Evolutionary conservation across 2,329 filamentous ascomycete genomes (phyloP).

Genomic region (Colletotrichum salicis): DNA sequence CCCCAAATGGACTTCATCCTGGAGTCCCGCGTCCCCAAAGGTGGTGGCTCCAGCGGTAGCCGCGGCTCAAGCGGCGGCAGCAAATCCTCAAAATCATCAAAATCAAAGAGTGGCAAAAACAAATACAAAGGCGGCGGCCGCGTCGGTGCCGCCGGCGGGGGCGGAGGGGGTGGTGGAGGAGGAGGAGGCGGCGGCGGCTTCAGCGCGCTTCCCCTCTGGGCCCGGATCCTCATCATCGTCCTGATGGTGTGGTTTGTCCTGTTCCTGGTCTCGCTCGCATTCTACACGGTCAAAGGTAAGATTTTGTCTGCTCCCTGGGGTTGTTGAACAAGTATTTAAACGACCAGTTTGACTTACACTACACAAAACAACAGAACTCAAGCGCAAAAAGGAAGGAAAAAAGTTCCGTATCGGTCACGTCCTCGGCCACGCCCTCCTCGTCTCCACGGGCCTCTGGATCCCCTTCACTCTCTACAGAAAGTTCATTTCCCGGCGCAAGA

Average conservation of each 20-base stretch:
- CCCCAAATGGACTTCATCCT: constrained; percentile 26
- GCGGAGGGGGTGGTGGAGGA: not conserved
- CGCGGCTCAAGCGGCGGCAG: not conserved
- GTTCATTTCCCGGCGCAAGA: constrained; percentile 24
- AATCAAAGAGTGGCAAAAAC: constrained; percentile 16
- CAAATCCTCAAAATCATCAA: constrained; percentile 4
- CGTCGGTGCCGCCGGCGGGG: constrained; percentile 4
- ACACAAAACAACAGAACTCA: constrained; percentile 11
- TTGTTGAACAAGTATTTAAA: not conserved
- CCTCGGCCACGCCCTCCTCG: constrained; percentile 27
- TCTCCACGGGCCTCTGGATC: constrained; percentile 36
- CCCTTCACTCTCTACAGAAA: constrained; percentile 41
- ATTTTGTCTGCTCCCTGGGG: not conserved
- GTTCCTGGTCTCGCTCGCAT: constrained; percentile 18
- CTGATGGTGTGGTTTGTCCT: constrained; percentile 29
- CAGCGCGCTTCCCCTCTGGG: constrained; percentile 27
- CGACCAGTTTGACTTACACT: not conserved
- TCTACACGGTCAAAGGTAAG: constrained; percentile 18
- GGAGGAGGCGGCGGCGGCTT: constrained; percentile 18
- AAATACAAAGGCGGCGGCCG: constrained; percentile 23
- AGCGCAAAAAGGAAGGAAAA: constrained; percentile 33
- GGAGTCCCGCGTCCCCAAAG: constrained; percentile 24
- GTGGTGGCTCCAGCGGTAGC: constrained; percentile 21
- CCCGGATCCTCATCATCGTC: constrained; percentile 34
- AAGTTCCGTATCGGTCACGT: constrained; percentile 32